phyloP scores from a whole-genome alignment of 768 basidiomycete species.

The Psilocybe cubensis region DNA sequence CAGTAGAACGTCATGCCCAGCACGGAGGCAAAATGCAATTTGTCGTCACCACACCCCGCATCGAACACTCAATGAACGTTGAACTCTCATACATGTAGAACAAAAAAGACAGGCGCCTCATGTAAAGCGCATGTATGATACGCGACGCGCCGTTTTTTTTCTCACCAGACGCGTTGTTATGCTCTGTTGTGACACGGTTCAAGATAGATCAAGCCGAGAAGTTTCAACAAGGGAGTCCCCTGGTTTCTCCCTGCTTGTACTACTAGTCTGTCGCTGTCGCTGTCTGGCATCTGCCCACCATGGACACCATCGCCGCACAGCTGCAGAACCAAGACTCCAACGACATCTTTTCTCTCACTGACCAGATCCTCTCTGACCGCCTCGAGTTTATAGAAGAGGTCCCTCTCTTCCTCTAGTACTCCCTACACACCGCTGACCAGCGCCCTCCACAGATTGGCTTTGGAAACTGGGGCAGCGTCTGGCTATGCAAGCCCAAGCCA shows the following conservation, averaged over 20 bases:
- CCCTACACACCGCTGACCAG: slow-evolving; percentile 4
- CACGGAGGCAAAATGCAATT: slow-evolving; percentile 9
- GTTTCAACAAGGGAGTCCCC: background rate
- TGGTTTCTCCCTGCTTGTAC: slow-evolving; percentile 44
- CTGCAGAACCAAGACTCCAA: slow-evolving; percentile 37
- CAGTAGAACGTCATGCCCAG: background rate
- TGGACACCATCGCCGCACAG: slow-evolving; percentile 39
- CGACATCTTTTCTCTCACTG: slow-evolving; percentile 77
- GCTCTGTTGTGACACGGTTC: slow-evolving; percentile 44
- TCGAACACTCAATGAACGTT: background rate
- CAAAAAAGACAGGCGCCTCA: slow-evolving; percentile 10
- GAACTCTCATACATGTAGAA: background rate
- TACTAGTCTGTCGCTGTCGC: slow-evolving; percentile 31
- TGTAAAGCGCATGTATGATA: slow-evolving; percentile 25
- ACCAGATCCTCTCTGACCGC: slow-evolving; percentile 69
- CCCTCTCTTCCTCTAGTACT: slow-evolving; percentile 19
- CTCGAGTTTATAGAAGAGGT: slow-evolving; percentile 81
- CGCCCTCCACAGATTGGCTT: slow-evolving; percentile 69
- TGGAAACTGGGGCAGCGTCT: slow-evolving; percentile 94
- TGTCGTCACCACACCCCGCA: slow-evolving; percentile 1
- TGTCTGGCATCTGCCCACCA: slow-evolving; percentile 32
- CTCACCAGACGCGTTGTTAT: slow-evolving; percentile 44
- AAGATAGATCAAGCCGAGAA: slow-evolving; percentile 23
- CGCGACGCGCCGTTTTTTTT: slow-evolving; percentile 33
- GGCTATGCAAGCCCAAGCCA: slow-evolving; percentile 72